Base-by-base conservation (phyloP, 495 filamentous ascomycete genomes). In the Pseudoneurospora amorphoporcata region DNA sequence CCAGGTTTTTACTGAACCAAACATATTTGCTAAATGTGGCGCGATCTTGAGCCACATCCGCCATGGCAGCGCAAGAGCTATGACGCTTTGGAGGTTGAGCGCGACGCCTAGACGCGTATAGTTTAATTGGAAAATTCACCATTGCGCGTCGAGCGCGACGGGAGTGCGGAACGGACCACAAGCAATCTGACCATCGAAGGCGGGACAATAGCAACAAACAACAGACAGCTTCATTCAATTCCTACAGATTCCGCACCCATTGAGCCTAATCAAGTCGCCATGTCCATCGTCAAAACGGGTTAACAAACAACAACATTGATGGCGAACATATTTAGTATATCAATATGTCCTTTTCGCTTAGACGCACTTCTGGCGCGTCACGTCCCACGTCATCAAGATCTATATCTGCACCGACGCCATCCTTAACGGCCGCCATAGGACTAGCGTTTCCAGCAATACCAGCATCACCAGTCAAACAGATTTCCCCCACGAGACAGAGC, bases 311-410 rank as follows among this genome's bases (percentile, higher is more conserved):
- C 45, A 61, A 69, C 32, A 41, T 77, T 74, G 58, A 79, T 77
- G 75, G 78, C 73, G 45, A 70, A 47, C 23, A 42, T 58, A 72
- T 65, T 70, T 71, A 68, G 39, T 47, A 32, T 75, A 73, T 76
- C 79, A 38, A 75, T 73, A 85, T 84, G 82, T 80, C 81, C 75
- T 76, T 74, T 29, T 45, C 72, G 70, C 70, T 71, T 72, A 75
- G 77, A 72, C 79, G 69, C 12, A 65, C 69, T 69, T 70, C 79
- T 68, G 76, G 81, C 80, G 77, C 77, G 81, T 81, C 81, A 77
- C 83, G 80, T 81, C 80, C 77, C 3, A 14, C 40, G 17, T 75
- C 76, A 68, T 73, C 70, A 16, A 75, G 78, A 43, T 74, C 75
- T 71, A 78, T 82, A 68, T 73, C 78, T 68, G 79, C 75, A 70